Evolutionary conservation across 2,329 filamentous ascomycete genomes (phyloP).

Genomic region (Alternaria novae-zelandiae): DNA sequence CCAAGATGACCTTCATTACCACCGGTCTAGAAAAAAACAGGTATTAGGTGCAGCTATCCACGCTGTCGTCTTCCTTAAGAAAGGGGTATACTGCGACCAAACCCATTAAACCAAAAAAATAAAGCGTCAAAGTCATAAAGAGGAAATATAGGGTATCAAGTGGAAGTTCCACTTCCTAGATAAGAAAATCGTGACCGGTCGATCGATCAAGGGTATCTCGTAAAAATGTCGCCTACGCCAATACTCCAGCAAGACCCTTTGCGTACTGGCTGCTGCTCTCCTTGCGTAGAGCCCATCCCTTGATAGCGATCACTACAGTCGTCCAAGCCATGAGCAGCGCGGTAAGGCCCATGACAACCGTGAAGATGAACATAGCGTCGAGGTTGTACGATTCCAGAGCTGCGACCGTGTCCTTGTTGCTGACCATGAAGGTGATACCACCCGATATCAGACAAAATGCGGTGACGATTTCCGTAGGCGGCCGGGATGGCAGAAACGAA

Average conservation of each 20-base stretch:
- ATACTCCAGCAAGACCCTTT: conserved; percentile 34
- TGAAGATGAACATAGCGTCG: conserved; percentile 94
- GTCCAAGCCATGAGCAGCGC: conserved; percentile 86
- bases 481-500: conserved; percentile 80
- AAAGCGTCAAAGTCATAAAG: conserved; percentile 21
- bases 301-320: conserved; percentile 77
- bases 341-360: conserved; percentile 82
- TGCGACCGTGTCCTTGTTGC: conserved; percentile 75
- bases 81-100: conserved; percentile 39
- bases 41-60: conserved; percentile 33
- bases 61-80: conserved; percentile 24
- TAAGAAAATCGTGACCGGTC: neutral
- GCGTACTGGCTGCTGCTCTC: conserved; percentile 37
- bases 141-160: conserved; percentile 14
- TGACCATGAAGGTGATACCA: conserved; percentile 91
- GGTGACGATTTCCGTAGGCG: conserved; percentile 86
- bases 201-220: neutral
- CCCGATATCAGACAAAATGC: conserved; percentile 87
- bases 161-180: neutral
- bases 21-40: neutral
- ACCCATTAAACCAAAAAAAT: conserved; percentile 2
- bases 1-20: neutral
- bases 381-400: conserved; percentile 79
- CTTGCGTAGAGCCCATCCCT: conserved; percentile 74
- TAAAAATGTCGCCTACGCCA: conserved; percentile 24